Evolutionary conservation across 2,329 filamentous ascomycete genomes (phyloP).

Genomic region (Teratosphaeria destructans): DNA sequence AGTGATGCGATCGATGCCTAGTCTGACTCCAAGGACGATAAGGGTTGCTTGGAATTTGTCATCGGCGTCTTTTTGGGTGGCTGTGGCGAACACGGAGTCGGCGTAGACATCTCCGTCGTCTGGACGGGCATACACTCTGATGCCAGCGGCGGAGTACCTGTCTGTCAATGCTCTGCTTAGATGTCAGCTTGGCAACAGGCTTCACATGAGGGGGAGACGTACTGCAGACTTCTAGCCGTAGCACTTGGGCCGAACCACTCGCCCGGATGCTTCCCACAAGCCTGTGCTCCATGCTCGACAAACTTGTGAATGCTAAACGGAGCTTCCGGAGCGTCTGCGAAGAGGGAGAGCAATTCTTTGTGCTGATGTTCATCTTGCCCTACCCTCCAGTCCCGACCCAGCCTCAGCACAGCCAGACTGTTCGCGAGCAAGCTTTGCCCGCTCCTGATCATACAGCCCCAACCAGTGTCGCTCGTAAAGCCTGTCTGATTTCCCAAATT

Average conservation of each 20-base stretch:
- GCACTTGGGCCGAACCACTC: slow-evolving; percentile 99
- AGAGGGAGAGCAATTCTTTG: slow-evolving; percentile 62
- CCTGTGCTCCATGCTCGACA: slow-evolving; percentile 72
- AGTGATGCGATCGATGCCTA: slow-evolving; percentile 91
- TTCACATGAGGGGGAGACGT: slow-evolving; percentile 26
- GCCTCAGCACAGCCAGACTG: slow-evolving; percentile 57
- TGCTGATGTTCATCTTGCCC: slow-evolving; percentile 50
- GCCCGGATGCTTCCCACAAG: slow-evolving; percentile 88
- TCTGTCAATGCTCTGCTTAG: slow-evolving; percentile 59
- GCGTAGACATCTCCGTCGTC: slow-evolving; percentile 90
- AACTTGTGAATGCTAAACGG: slow-evolving; percentile 95
- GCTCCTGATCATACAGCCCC: slow-evolving; percentile 98
- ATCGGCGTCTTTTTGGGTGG: slow-evolving; percentile 48
- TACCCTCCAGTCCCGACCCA: slow-evolving; percentile 81
- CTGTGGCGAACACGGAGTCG: slow-evolving; percentile 71
- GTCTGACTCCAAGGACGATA: slow-evolving; percentile 74
- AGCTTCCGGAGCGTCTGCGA: slow-evolving; percentile 75
- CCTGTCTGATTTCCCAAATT: slow-evolving; percentile 68
- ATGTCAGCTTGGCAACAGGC: slow-evolving; percentile 10
- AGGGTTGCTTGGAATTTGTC: slow-evolving; percentile 69
- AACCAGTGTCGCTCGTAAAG: slow-evolving; percentile 89
- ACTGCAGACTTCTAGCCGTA: slow-evolving; percentile 89
- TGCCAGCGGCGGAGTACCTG: slow-evolving; percentile 47
- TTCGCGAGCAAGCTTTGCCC: slow-evolving; percentile 91
- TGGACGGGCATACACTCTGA: slow-evolving; percentile 80